Base-by-base conservation (phyloP, 257 asterid genomes). In the Solanum lycopersicoides region DNA sequence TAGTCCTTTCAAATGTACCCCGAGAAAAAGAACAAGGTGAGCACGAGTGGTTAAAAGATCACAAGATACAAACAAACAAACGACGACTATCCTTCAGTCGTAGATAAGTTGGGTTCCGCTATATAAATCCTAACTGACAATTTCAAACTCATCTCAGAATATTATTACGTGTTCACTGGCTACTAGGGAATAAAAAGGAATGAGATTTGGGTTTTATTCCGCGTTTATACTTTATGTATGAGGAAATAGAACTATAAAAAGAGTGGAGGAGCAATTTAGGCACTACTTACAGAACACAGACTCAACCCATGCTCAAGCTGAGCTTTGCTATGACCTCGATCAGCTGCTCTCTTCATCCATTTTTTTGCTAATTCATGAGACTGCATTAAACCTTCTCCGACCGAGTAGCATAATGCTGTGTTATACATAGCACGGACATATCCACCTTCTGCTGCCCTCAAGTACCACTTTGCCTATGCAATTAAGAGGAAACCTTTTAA, bases 291-390 rank as follows among this genome's bases (percentile, higher is more conserved):
- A 3, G 99, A 93, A 90, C 92, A 97, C 73, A 97, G 97, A 45
- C 94, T 73, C 76, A 93, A 82, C 53, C 99, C 99, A 47, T 96
- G 94, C 92, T 97, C 98, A 12, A 93, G 93, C 87, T 94, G 99
- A 28, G 99, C 98, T 93, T 95, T 96, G 93, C 94, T 90, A 85
- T 97, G 98, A 66, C 99, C 99, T 66, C 91, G 93, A 89, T 96
- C 98, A 34, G 99, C 99, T 6, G 99, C 99, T 76, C 88, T 93
- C 91, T 92, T 95, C 99, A 97, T 97, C 99, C 99, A 97, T 90
- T 94, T 96, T 86, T 95, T 94, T 30, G 98, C 96, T 86, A 91
- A 69, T 42, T 88, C 88, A 88, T 91, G 95, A 47, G 96, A 94
- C 88, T 93, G 95, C 44, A 14, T 83, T 69, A 95, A 82, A 32